A percentile compares a stretch with the other conserved stretches of the same genome.
phyloP scores from a whole-genome alignment of 192 early-diverging fungal species.

The Coemansia sp. region DNA sequence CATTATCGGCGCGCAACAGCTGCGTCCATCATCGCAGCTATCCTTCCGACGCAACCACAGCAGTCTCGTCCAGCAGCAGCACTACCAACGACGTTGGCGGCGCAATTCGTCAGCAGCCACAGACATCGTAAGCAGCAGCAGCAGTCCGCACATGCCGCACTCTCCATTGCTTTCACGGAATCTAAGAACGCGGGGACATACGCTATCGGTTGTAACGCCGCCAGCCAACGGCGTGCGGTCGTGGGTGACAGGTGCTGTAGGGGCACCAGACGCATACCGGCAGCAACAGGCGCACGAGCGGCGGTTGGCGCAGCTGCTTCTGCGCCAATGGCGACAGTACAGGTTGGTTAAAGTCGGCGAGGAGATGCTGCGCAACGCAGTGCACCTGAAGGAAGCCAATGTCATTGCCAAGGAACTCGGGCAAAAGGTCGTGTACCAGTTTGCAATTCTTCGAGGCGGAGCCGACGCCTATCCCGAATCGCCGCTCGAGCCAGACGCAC shows the following conservation, averaged over 20 bases:
- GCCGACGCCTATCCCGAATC: constrained; percentile 33
- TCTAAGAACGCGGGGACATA: constrained; percentile 31
- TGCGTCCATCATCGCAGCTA: constrained; percentile 18
- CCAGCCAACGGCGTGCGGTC: neutral
- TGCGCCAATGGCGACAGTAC: constrained; percentile 46
- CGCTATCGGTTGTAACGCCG: constrained; percentile 9
- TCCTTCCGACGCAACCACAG: constrained; percentile 25
- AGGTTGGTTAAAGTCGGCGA: constrained; percentile 64
- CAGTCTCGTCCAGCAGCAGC: constrained; percentile 1
- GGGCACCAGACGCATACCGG: neutral
- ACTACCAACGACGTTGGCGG: constrained; percentile 2
- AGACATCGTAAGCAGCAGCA: constrained; percentile 4
- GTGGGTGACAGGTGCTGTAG: neutral
- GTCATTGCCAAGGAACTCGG: constrained; percentile 82
- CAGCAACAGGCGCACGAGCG: constrained; percentile 11
- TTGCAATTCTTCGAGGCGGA: constrained; percentile 67
- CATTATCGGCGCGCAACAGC: neutral
- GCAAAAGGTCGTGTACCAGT: constrained; percentile 80
- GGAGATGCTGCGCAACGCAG: constrained; percentile 65
- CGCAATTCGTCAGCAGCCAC: constrained; percentile 33
- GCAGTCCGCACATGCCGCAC: neutral
- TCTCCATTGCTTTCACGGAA: constrained; percentile 1
- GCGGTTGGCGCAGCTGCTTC: constrained; percentile 24
- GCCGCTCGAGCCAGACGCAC: constrained; percentile 49
- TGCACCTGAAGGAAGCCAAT: constrained; percentile 86